Base-by-base conservation (phyloP, 2,329 filamentous ascomycete genomes). In the Xenoacremonium recifei region DNA sequence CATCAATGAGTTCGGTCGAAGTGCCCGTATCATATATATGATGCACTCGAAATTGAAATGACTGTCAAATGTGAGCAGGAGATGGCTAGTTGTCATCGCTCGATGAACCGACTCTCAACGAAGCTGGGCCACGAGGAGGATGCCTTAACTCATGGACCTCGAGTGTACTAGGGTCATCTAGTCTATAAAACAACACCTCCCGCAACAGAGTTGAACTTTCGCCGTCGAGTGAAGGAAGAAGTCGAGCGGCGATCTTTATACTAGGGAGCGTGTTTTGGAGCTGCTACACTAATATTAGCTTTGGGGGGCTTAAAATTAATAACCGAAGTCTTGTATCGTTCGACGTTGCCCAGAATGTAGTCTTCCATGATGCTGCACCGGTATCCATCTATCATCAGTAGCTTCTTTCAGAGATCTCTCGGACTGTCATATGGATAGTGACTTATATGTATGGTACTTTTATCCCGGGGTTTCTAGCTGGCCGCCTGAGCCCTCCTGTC, bases 1-100 rank as follows among this genome's bases (percentile, higher is more conserved):
- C 45, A 53, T 74, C 75, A 30, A 76, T 64, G 4, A 59, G 45
- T 6, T 69, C 57, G 0, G 71, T 72, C 1, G 60, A 57, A 5
- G 59, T 37, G 0, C 66, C 53, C 0, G 65, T 48, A 5, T 49
- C 57, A 37, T 67, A 74, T 6, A 68, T 49, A 11, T 49, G 57
- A 41, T 72, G 69, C 0, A 69, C 57, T 2, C 55, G 49, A 38
- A 58, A 70, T 23, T 50, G 58, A 5, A 47, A 63, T 0, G 68
- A 67, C 66, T 67, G 15, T 17, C 2, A 6, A 17, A 18, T 19
- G 31, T 17, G n/a, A n/a, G 7, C 30, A 33, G 16, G n/a, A 6
- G 6, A 17, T 5, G 5, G 15, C 15, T 5, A 36, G 34, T 10
- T 9, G 9, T 9, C 9, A 13, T 9, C 23, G 13, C 9, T 27